Evolutionary conservation across 2,329 filamentous ascomycete genomes (phyloP).

Genomic region (Scedosporium aurantiacum): DNA sequence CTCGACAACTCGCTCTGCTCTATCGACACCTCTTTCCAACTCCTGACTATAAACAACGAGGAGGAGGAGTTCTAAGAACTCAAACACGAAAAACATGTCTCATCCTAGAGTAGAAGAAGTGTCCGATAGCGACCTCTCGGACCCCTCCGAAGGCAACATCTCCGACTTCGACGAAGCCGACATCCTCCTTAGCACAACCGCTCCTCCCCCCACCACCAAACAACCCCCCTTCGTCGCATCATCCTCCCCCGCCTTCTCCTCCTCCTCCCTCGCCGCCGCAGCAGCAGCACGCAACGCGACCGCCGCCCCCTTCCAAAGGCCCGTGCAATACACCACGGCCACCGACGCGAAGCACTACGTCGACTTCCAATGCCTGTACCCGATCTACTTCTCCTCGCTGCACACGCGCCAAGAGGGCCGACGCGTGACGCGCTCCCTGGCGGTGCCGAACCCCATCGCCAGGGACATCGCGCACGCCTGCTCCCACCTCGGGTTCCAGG

Average conservation of each 20-base stretch:
- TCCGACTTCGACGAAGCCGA: conserved; percentile 49
- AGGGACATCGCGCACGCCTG: conserved; percentile 84
- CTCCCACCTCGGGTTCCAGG: conserved; percentile 56
- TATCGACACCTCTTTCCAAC: not conserved
- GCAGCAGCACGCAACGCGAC: conserved; percentile 12
- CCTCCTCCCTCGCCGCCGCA: no score
- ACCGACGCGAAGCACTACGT: conserved; percentile 51
- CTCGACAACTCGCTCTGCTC: not conserved
- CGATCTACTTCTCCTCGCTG: conserved; percentile 78
- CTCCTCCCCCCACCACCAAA: conserved; percentile 43
- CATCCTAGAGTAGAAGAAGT: conserved; percentile 89
- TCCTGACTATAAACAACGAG: not conserved
- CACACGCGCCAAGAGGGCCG: conserved; percentile 64
- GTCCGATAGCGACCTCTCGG: conserved; percentile 67
- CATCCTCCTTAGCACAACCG: conserved; percentile 43
- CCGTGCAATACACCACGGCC: conserved; percentile 13
- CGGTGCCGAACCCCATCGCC: conserved; percentile 76
- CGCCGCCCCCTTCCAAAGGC: conserved; percentile 24
- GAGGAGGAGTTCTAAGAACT: no score
- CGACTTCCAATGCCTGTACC: conserved; percentile 82
- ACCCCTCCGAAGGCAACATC: conserved; percentile 81
- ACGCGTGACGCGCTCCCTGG: conserved; percentile 60
- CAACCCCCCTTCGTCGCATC: conserved; percentile 16
- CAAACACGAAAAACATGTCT: conserved; percentile 45
- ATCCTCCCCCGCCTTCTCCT: conserved; percentile 12